These are phyloP conservation scores for Circinella minor DNA, from an alignment of 371 early-diverging fungal species.

Conservation along the genomic window DNA sequence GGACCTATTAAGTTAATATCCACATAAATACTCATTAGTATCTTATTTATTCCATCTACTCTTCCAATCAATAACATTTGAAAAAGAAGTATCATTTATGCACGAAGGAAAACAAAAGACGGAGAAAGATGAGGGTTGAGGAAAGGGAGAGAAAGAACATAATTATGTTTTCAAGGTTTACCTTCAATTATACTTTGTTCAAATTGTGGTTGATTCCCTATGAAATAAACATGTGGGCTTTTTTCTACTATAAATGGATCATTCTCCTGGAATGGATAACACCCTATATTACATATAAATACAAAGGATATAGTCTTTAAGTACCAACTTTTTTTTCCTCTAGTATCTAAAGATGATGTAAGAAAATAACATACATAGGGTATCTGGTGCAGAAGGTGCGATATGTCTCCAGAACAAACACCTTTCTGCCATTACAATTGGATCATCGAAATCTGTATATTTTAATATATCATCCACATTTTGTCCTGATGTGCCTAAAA, in stretches of 20 bases:
- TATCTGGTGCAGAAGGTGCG: conserved; percentile 94
- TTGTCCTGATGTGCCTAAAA: conserved; percentile 88
- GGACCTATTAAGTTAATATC: conserved; percentile 33
- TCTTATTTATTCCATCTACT: too few species aligned
- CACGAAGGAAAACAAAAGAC: too few species aligned
- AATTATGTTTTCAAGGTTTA: conserved; percentile 17
- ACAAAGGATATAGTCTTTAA: too few species aligned
- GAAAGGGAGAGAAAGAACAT: too few species aligned
- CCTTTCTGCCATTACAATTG: conserved; percentile 70
- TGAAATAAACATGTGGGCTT: conserved; percentile 84
- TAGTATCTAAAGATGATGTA: background rate
- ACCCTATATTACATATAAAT: conserved; percentile 55
- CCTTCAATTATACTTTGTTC: conserved; percentile 64
- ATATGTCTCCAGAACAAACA: conserved; percentile 84
- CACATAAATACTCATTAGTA: too few species aligned
- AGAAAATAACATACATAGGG: conserved; percentile 67
- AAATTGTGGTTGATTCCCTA: conserved; percentile 89
- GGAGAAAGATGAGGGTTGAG: too few species aligned
- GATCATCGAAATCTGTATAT: conserved; percentile 60
- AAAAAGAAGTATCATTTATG: too few species aligned
- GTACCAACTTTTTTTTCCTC: too few species aligned
- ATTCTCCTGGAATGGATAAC: conserved; percentile 81
- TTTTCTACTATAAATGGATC: conserved; percentile 85
- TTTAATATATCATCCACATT: conserved; percentile 82
- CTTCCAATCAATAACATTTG: too few species aligned